phyloP scores from a whole-genome alignment of 164 flowering plant species.

The Liquidambar formosana region DNA sequence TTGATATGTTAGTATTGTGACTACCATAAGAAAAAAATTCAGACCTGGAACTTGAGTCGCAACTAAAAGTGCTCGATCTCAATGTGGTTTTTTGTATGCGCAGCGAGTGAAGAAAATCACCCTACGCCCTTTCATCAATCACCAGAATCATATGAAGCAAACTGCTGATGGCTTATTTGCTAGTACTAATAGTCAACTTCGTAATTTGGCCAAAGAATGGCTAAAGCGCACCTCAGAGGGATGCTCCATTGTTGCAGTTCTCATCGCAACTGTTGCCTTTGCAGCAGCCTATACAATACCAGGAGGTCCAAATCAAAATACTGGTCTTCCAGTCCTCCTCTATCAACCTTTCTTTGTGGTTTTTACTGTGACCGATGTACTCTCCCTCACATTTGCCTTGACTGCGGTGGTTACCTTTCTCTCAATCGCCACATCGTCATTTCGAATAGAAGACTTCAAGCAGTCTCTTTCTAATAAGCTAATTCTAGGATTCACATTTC shows the following conservation, averaged over 20 bases:
- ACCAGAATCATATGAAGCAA: background rate
- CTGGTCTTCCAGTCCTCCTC: conserved; percentile 21
- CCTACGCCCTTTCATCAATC: background rate
- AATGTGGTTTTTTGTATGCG: background rate
- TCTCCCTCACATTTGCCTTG: conserved; percentile 19
- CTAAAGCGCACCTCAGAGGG: conserved; percentile 16
- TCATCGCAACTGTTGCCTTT: conserved; percentile 30
- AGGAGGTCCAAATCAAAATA: conserved; percentile 21
- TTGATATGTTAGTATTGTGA: background rate
- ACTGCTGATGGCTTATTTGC: background rate
- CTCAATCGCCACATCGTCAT: conserved; percentile 23
- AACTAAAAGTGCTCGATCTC: no score
- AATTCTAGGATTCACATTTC: conserved; percentile 12
- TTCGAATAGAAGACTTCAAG: conserved; percentile 16
- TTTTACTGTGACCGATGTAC: conserved; percentile 22
- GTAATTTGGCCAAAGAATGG: conserved; percentile 17
- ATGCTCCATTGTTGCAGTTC: conserved; percentile 22
- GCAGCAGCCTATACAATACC: conserved; percentile 33
- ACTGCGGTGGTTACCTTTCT: conserved; percentile 23
- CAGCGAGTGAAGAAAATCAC: conserved; percentile 11
- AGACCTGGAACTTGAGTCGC: no score
- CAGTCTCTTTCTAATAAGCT: conserved; percentile 18
- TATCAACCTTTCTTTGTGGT: conserved; percentile 11
- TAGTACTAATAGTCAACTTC: background rate
- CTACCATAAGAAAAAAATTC: no score